A percentile compares a stretch with the other conserved stretches of the same genome.
phyloP scores from a whole-genome alignment of 306 rosid genomes.

The Quillaja saponaria region DNA sequence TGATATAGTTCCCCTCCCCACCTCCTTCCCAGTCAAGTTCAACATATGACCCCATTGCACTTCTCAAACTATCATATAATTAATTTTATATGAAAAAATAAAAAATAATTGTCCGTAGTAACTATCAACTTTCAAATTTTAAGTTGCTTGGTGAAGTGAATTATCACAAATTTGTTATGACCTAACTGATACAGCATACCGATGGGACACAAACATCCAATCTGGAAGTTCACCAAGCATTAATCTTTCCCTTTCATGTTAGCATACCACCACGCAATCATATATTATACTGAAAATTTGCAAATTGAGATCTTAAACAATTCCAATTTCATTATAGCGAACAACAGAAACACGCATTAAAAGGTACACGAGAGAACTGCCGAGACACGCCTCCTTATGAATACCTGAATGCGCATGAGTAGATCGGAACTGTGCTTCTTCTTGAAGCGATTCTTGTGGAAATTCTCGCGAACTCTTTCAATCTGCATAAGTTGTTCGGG shows the following conservation, averaged over 20 bases:
- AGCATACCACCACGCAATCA: constrained; percentile 3
- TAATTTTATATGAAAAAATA: too few relatives aligned
- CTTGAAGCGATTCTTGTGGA: constrained; percentile 47
- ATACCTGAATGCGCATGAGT: constrained; percentile 80
- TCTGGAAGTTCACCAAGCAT: neutral
- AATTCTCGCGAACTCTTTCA: constrained; percentile 54
- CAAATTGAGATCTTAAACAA: too few relatives aligned
- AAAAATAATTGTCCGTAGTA: too few relatives aligned
- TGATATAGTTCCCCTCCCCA: too few relatives aligned
- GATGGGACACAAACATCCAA: neutral
- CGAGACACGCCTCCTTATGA: too few relatives aligned
- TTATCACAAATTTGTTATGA: neutral
- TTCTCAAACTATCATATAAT: too few relatives aligned
- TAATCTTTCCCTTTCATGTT: neutral
- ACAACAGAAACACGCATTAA: neutral
- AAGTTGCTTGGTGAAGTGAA: neutral
- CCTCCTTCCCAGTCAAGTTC: too few relatives aligned
- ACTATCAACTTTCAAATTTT: too few relatives aligned
- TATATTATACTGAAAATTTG: neutral
- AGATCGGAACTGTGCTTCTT: constrained; percentile 75
- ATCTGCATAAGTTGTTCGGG: constrained; percentile 47
- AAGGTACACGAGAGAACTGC: neutral
- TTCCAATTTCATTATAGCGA: too few relatives aligned
- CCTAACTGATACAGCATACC: neutral
- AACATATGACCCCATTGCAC: too few relatives aligned